These are phyloP conservation scores for Alternaria alternata DNA, from an alignment of 2,329 filamentous ascomycete species.

Conservation along the genomic window DNA sequence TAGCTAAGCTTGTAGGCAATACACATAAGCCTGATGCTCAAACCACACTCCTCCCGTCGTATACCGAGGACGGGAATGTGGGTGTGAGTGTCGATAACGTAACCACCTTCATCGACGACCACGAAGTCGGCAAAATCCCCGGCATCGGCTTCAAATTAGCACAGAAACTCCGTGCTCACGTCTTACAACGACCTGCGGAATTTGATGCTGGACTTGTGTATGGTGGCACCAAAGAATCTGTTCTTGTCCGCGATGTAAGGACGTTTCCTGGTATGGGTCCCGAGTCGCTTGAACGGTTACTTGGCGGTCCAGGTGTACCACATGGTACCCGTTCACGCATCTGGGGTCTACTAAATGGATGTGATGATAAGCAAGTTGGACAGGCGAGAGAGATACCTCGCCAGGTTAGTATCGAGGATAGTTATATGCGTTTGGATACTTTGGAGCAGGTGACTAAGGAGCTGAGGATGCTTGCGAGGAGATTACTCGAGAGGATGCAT, in stretches of 20 bases:
- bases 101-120: constrained; percentile 74
- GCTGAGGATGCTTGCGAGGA: constrained; percentile 71
- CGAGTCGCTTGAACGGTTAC: constrained; percentile 70
- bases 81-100: constrained; percentile 57
- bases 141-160: constrained; percentile 85
- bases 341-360: constrained; percentile 82
- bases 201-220: constrained; percentile 58
- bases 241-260: constrained; percentile 74
- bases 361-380: constrained; percentile 78
- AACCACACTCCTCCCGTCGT: constrained; percentile 79
- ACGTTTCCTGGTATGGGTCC: constrained; percentile 69
- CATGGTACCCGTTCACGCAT: constrained; percentile 75
- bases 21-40: constrained; percentile 87
- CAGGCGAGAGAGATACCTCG: constrained; percentile 75
- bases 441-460: constrained; percentile 71
- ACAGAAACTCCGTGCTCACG: constrained; percentile 69
- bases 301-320: constrained; percentile 74
- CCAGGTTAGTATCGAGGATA: constrained; percentile 95
- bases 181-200: constrained; percentile 59
- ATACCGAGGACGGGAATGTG: constrained; percentile 45
- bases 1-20: constrained; percentile 85
- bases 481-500: constrained; percentile 80
- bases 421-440: constrained; percentile 76
- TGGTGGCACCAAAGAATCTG: constrained; percentile 59
- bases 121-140: constrained; percentile 81